phyloP scores from a whole-genome alignment of 1,284 basidiomycete genomes.

The Ustilago xerochloae region DNA sequence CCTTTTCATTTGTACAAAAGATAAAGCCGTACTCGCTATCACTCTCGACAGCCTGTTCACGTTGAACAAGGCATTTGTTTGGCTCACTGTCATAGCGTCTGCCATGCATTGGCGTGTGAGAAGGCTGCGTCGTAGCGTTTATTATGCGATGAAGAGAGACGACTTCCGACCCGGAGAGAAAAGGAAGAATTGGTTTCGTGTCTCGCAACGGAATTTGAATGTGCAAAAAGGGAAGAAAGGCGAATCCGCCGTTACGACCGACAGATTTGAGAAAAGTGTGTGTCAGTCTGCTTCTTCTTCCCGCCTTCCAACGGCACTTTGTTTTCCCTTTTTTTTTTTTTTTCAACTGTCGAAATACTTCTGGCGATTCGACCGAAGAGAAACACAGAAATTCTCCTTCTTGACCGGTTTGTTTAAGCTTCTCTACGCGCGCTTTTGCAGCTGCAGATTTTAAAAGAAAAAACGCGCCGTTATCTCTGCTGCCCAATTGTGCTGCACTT shows the following conservation, averaged over 20 bases:
- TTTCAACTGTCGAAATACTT: too few relatives aligned
- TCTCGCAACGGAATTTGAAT: constrained; percentile 18
- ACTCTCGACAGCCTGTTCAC: background rate
- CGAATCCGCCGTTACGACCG: constrained; percentile 34
- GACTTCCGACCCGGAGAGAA: constrained; percentile 3
- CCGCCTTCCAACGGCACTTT: too few relatives aligned
- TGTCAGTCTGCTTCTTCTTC: too few relatives aligned
- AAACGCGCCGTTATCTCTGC: background rate
- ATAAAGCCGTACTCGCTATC: background rate
- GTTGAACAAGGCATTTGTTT: too few relatives aligned
- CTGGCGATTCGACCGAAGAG: too few relatives aligned
- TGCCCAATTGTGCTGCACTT: too few relatives aligned
- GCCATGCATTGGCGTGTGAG: too few relatives aligned
- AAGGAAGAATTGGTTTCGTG: constrained; percentile 11
- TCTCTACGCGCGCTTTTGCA: background rate
- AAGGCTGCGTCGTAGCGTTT: too few relatives aligned
- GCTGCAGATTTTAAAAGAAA: background rate
- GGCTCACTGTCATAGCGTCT: too few relatives aligned
- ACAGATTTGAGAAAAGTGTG: background rate
- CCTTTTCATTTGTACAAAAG: background rate
- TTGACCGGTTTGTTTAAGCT: background rate
- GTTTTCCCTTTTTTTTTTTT: too few relatives aligned
- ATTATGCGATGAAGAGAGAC: too few relatives aligned
- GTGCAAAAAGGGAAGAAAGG: background rate
- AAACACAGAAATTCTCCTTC: background rate